phyloP scores from a whole-genome alignment of 2,329 filamentous ascomycete species.

The Xylaria sp. region DNA sequence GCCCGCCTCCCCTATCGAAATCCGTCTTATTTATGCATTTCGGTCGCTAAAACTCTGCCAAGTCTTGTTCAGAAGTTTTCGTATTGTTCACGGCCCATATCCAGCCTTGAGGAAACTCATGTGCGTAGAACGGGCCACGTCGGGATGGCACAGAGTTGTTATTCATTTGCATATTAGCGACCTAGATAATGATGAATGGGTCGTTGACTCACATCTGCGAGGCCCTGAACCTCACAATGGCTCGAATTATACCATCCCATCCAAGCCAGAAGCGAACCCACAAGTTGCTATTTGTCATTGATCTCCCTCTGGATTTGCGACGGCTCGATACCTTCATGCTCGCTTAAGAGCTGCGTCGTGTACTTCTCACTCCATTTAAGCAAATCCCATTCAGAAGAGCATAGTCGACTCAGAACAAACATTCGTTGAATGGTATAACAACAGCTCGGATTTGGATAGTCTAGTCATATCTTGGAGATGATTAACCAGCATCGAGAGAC shows the following conservation, averaged over 20 bases:
- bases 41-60: constrained; percentile 20
- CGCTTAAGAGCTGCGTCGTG: constrained; percentile 4
- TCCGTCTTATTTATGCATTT: constrained; percentile 17
- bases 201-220: constrained; percentile 13
- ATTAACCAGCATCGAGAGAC: constrained; percentile 16
- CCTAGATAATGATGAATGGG: background rate
- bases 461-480: background rate
- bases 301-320: background rate
- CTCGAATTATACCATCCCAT: constrained; percentile 16
- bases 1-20: constrained; percentile 18
- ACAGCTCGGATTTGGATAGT: constrained; percentile 11
- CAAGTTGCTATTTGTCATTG: background rate
- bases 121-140: constrained; percentile 22
- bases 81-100: constrained; percentile 15
- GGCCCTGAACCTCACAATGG: constrained; percentile 14
- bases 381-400: constrained; percentile 19
- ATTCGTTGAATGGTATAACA: constrained; percentile 19
- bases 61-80: constrained; percentile 10
- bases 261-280: background rate
- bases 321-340: background rate
- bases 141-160: constrained; percentile 21
- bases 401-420: constrained; percentile 7
- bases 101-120: constrained; percentile 12
- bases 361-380: constrained; percentile 20
- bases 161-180: constrained; percentile 1